Evolutionary conservation across 2,329 filamentous ascomycete genomes (phyloP).

Genomic region (Penicillium nordicum): DNA sequence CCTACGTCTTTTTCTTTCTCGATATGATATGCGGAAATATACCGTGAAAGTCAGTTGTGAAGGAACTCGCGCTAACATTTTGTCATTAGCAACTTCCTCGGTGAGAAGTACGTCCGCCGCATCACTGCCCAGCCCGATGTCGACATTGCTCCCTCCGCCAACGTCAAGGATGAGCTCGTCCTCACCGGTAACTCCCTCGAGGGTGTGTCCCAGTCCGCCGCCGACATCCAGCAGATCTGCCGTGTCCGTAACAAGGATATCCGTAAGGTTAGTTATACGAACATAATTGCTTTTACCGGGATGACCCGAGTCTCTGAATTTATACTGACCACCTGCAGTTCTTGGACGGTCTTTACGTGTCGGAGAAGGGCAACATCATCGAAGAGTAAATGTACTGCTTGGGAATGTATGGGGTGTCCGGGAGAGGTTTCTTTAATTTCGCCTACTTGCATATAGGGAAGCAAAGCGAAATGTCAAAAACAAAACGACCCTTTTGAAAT

Average conservation of each 20-base stretch:
- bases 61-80: background rate
- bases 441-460: conserved; percentile 41
- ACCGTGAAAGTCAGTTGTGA: background rate
- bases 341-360: conserved; percentile 99
- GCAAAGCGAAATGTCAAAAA: conserved; percentile 41
- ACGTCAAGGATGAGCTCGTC: conserved; percentile 96
- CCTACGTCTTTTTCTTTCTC: background rate
- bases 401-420: conserved; percentile 36
- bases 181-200: conserved; percentile 93
- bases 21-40: background rate
- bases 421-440: conserved; percentile 40
- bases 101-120: conserved; percentile 97
- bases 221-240: conserved; percentile 99
- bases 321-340: conserved; percentile 57
- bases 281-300: background rate
- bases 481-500: conserved; percentile 29
- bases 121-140: conserved; percentile 88
- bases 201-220: conserved; percentile 94
- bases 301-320: background rate
- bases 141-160: conserved; percentile 81
- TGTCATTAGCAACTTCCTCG: conserved; percentile 81
- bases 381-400: conserved; percentile 50
- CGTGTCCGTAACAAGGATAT: conserved; percentile 99
- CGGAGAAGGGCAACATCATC: conserved; percentile 93
- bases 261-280: conserved; percentile 69